Evolutionary conservation across 257 asterid species (phyloP), one percentile per base, ranked within the genome.

Genomic region (Scutellaria baicalensis): DNA sequence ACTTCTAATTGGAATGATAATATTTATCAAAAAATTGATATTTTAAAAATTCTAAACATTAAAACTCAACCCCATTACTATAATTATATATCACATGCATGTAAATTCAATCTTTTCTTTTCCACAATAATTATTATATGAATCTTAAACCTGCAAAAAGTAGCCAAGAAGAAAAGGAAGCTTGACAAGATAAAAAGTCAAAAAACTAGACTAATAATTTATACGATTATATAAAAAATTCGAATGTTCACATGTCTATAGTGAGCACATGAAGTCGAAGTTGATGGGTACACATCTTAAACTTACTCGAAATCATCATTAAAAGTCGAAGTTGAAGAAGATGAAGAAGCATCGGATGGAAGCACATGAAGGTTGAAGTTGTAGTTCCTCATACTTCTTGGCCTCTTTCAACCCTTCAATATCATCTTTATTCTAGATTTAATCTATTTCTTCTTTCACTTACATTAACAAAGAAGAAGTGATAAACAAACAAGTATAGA

Each of bases 311-410:
- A 50, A 0, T 66, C 48, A 10, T 6, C 0, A 18, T 3, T 21
- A 9, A 40, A n/a, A 40, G 17, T 54, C 44, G 39, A 40, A 11
- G 49, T 39, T 1, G 63, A 70, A 1, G 69, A 49, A 2, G 62
- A 59, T 5, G 56, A 20, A 59, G 75, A 42, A 16, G 17, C 8
- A 31, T 17, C 13, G 13, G 75, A 50, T 60, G 10, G 64, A 52
- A 54, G 54, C 49, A 18, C 40, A 18, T 21, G 75, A 39, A 48
- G 54, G 35, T 49, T 42, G 69, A 71, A 27, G 40, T 50, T 61
- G 70, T 47, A 71, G 70, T 38, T 60, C 60, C 75, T 60, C 69
- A 20, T 70, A 2, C 59, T 36, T 21, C 54, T 9, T 58, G 3
- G 18, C 12, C 57, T 68, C 14, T 12, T 5, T 1, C 20, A 27